phyloP scores from a whole-genome alignment of 2,329 filamentous ascomycete species.

The Claviceps quebecensis region DNA sequence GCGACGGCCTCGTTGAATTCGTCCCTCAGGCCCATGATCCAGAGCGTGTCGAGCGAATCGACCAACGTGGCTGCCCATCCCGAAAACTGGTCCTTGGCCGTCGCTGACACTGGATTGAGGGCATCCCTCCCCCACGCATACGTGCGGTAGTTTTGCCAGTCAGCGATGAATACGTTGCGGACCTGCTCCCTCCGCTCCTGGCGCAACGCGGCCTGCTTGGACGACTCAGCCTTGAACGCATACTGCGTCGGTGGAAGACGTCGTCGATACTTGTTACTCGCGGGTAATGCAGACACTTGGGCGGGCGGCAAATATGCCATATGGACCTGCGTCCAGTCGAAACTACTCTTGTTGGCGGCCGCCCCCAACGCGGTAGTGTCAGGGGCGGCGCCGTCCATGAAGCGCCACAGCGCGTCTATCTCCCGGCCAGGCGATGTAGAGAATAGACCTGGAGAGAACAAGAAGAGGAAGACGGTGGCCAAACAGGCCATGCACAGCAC shows the following conservation, averaged over 20 bases:
- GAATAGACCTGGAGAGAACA: not conserved
- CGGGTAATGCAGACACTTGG: not conserved
- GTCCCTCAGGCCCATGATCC: slow-evolving; percentile 53
- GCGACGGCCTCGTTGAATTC: slow-evolving; percentile 52
- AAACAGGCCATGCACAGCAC: not conserved
- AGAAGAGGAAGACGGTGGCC: not conserved
- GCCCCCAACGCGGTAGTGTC: not conserved
- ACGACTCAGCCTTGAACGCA: not conserved
- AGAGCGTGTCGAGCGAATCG: slow-evolving; percentile 56
- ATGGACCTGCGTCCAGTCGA: not conserved
- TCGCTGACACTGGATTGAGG: slow-evolving; percentile 40
- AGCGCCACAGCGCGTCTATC: not conserved
- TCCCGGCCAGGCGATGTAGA: not conserved
- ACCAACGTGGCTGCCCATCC: slow-evolving; percentile 56
- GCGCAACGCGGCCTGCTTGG: not conserved
- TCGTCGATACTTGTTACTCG: not conserved
- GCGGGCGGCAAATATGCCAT: not conserved
- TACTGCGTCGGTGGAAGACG: not conserved
- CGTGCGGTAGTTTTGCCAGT: slow-evolving; percentile 40
- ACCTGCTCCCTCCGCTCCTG: not conserved
- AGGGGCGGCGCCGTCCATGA: not conserved
- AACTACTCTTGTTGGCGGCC: not conserved
- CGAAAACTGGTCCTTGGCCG: slow-evolving; percentile 42
- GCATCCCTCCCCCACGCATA: slow-evolving; percentile 53
- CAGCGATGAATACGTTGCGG: not conserved